phyloP scores from a whole-genome alignment of 2,329 filamentous ascomycete genomes.

The Pyrenochaeta sp. region DNA sequence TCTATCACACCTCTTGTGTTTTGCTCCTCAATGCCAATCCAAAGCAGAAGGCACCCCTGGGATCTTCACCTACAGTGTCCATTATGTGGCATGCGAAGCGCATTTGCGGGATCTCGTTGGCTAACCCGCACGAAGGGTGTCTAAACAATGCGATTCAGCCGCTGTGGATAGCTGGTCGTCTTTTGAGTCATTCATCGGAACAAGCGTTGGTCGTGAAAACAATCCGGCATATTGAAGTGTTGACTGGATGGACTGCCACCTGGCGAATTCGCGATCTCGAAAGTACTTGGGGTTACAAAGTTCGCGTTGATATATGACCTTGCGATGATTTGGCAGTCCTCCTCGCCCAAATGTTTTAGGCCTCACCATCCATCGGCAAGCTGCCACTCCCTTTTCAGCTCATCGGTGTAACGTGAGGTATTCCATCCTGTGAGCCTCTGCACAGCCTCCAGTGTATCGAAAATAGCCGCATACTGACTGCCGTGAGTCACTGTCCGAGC shows the following conservation, averaged over 20 bases:
- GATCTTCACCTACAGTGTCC: slow-evolving; percentile 49
- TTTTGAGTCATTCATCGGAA: slow-evolving; percentile 61
- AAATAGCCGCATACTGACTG: slow-evolving; percentile 56
- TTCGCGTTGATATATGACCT: slow-evolving; percentile 15
- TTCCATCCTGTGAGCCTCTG: slow-evolving; percentile 56
- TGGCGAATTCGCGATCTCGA: slow-evolving; percentile 65
- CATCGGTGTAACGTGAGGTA: slow-evolving; percentile 19
- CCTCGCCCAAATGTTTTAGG: background rate
- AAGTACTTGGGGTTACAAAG: slow-evolving; percentile 39
- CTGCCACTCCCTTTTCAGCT: slow-evolving; percentile 28
- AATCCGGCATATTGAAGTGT: slow-evolving; percentile 60
- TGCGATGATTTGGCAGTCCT: background rate
- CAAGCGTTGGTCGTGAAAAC: slow-evolving; percentile 52
- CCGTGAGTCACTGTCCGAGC: slow-evolving; percentile 60
- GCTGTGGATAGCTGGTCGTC: slow-evolving; percentile 63
- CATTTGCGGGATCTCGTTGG: slow-evolving; percentile 64
- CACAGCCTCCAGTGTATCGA: slow-evolving; percentile 52
- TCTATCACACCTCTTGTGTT: slow-evolving; percentile 66
- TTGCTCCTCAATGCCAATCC: slow-evolving; percentile 60
- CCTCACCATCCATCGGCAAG: slow-evolving; percentile 28
- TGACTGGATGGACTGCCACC: slow-evolving; percentile 63
- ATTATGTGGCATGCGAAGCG: slow-evolving; percentile 64
- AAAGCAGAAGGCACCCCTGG: slow-evolving; percentile 28
- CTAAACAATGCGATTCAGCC: slow-evolving; percentile 67
- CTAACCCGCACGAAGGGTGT: slow-evolving; percentile 65